Base-by-base conservation (phyloP, 1,284 basidiomycete species). In the Microbotryum lychnidis-dioicae region DNA sequence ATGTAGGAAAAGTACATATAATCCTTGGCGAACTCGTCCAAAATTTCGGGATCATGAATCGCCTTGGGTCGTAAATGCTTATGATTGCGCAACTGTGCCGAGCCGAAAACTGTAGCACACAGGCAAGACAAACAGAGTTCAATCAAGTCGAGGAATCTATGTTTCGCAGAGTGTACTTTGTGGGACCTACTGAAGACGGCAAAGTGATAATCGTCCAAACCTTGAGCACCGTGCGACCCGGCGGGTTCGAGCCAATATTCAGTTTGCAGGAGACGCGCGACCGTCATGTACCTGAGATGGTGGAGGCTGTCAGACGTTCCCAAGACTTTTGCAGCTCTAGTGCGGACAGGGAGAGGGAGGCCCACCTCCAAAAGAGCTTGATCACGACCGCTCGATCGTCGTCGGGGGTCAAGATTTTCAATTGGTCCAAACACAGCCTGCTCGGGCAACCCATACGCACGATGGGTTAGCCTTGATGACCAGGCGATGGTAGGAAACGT, bases 1-100 rank as follows among this genome's bases (percentile, higher is more conserved):
- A 98, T 94, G 76, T 93, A 97, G 0, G 91, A 87, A 72, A 98
- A 85, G 75, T 98, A 99, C 82, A 99, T 97, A 80, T 97, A 99
- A 63, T 93, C 82, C 62, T 86, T 84, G 1, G 87, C 82, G 72
- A 90, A 94, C 72, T 96, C 92, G 60, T 96, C 91, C n/a, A 97
- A 83, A 20, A 97, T 83, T 57, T 97, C 93, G 0, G 81, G 75
- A 70, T 97, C 87, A 71, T 97, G 93, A 45, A 97, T 97, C 2
- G 90, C 85, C 74, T 90, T 93, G 3, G 96, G 96, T 20, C 84
- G 81, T 45, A 97, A 84, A 74, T 91, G 87, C 69, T 89, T 91
- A 77, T 97, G 92, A 21, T 54, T 50, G 23, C 49, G 52, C 10
- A 73, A 55, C 47, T 73, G 72, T 3, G 71, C 65, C 33, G 70